Percentiles rank a stretch among this genome's conserved stretches.
Conservation (phyloP, 2,329 filamentous ascomycete species). For the Sarocladiaceae sp. region DNA sequence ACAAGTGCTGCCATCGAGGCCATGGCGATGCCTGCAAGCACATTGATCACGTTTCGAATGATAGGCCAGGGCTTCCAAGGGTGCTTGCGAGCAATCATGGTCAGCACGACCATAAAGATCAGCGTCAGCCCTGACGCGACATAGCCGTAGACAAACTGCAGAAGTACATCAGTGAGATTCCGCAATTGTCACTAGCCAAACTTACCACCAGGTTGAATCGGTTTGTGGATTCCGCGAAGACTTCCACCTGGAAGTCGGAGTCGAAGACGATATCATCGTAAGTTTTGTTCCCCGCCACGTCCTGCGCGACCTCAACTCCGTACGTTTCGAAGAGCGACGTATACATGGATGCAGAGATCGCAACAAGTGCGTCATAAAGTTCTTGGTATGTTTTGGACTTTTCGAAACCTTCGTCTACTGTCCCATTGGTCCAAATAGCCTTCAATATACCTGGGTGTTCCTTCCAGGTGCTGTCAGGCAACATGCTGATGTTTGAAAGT, state of each 20-base stretch:
- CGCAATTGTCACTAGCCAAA: no score
- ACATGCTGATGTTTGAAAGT: background rate
- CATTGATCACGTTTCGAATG: slow-evolving; percentile 23
- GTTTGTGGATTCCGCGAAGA: slow-evolving; percentile 18
- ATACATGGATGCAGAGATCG: slow-evolving; percentile 15
- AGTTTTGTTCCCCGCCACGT: slow-evolving; percentile 15
- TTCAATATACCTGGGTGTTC: background rate
- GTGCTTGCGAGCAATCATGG: slow-evolving; percentile 24
- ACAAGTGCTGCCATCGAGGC: slow-evolving; percentile 24
- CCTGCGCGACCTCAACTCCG: slow-evolving; percentile 22
- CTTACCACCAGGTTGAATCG: slow-evolving; percentile 26
- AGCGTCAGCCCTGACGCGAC: slow-evolving; percentile 26
- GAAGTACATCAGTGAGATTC: background rate
- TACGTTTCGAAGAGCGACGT: slow-evolving; percentile 26
- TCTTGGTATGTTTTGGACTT: background rate
- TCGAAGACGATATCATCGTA: slow-evolving; percentile 9
- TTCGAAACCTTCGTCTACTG: background rate
- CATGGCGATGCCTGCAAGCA: slow-evolving; percentile 24
- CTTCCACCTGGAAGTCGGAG: slow-evolving; percentile 17
- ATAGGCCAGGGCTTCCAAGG: slow-evolving; percentile 28
- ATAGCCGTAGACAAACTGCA: slow-evolving; percentile 30
- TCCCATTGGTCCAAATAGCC: background rate
- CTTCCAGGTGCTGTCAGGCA: background rate
- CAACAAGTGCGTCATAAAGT: background rate
- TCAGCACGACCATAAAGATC: slow-evolving; percentile 26